Conservation (phyloP, 768 basidiomycete genomes). For the Suillus ampliporus region DNA sequence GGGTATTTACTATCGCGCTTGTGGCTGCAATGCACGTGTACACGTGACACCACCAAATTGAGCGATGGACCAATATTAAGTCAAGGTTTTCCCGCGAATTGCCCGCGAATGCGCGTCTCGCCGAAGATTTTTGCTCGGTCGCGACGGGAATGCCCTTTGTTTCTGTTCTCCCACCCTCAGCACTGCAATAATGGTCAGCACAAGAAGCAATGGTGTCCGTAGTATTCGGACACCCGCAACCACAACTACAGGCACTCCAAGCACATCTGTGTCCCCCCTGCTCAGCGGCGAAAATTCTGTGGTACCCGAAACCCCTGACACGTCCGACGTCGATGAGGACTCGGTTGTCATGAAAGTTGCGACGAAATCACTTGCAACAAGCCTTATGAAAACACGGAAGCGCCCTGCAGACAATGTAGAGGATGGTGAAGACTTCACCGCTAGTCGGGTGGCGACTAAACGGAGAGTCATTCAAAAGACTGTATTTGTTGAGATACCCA, state of each 20-base stretch:
- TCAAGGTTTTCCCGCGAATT: slow-evolving; percentile 22
- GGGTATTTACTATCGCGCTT: too few species aligned
- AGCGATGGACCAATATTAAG: slow-evolving; percentile 24
- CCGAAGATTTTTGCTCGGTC: slow-evolving; percentile 8
- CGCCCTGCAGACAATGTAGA: slow-evolving; percentile 43
- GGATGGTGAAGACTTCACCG: slow-evolving; percentile 20
- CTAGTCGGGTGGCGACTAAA: slow-evolving; percentile 31
- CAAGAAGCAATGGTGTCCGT: slow-evolving; percentile 23
- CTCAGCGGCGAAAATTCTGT: slow-evolving; percentile 55
- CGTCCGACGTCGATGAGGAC: slow-evolving; percentile 45
- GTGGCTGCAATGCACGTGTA: slow-evolving; percentile 23
- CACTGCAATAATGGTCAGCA: slow-evolving; percentile 25
- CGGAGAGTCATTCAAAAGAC: slow-evolving; percentile 39
- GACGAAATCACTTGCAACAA: not conserved
- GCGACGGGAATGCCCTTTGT: slow-evolving; percentile 19
- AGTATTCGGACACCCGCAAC: slow-evolving; percentile 28
- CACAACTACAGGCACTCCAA: slow-evolving; percentile 38
- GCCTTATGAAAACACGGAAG: slow-evolving; percentile 28
- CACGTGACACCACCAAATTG: slow-evolving; percentile 29
- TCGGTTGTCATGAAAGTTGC: slow-evolving; percentile 8
- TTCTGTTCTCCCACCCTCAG: slow-evolving; percentile 6
- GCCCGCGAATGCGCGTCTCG: slow-evolving; percentile 26
- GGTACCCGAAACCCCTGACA: slow-evolving; percentile 56
- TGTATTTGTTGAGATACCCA: slow-evolving; percentile 27
- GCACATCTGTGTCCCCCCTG: slow-evolving; percentile 54